These are phyloP conservation scores for Amphichorda felina DNA, from an alignment of 2,329 filamentous ascomycete genomes.

Conservation along the genomic window DNA sequence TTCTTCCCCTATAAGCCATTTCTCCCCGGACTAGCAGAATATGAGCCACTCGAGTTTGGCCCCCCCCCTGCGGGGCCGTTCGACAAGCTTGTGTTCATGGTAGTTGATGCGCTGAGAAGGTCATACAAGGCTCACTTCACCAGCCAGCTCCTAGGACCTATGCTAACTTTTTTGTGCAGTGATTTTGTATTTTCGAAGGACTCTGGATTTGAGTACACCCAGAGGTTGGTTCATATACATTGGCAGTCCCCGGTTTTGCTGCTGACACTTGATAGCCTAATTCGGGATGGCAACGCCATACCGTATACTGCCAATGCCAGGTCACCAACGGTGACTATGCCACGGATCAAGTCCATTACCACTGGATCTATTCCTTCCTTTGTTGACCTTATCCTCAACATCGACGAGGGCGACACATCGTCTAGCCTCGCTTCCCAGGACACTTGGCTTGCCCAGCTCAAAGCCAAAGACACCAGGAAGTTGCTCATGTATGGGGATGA, in stretches of 20 bases:
- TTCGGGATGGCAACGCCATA: slow-evolving; percentile 69
- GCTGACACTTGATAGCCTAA: slow-evolving; percentile 45
- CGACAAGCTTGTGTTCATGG: slow-evolving; percentile 90
- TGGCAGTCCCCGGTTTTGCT: background rate
- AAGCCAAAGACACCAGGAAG: slow-evolving; percentile 56
- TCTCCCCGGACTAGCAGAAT: slow-evolving; percentile 69
- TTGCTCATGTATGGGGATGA: slow-evolving; percentile 95
- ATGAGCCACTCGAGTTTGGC: slow-evolving; percentile 43
- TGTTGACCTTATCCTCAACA: slow-evolving; percentile 90
- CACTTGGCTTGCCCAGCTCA: slow-evolving; percentile 92
- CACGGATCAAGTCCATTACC: slow-evolving; percentile 90
- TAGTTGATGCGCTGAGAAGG: slow-evolving; percentile 89
- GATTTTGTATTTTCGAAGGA: slow-evolving; percentile 81
- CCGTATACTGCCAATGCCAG: slow-evolving; percentile 93
- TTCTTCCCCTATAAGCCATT: slow-evolving; percentile 99
- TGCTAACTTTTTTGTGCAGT: slow-evolving; percentile 29
- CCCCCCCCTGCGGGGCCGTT: slow-evolving; percentile 58
- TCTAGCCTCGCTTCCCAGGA: slow-evolving; percentile 83
- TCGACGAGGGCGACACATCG: slow-evolving; percentile 85
- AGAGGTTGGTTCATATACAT: slow-evolving; percentile 48
- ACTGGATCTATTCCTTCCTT: slow-evolving; percentile 98
- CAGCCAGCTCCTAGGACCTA: slow-evolving; percentile 5
- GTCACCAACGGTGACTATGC: slow-evolving; percentile 98
- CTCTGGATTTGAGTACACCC: slow-evolving; percentile 80
- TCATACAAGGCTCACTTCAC: slow-evolving; percentile 16